Percentiles rank a stretch among this genome's conserved stretches.
Conservation (phyloP, 805 yeast genomes). For the Schwanniomyces yamadae region DNA sequence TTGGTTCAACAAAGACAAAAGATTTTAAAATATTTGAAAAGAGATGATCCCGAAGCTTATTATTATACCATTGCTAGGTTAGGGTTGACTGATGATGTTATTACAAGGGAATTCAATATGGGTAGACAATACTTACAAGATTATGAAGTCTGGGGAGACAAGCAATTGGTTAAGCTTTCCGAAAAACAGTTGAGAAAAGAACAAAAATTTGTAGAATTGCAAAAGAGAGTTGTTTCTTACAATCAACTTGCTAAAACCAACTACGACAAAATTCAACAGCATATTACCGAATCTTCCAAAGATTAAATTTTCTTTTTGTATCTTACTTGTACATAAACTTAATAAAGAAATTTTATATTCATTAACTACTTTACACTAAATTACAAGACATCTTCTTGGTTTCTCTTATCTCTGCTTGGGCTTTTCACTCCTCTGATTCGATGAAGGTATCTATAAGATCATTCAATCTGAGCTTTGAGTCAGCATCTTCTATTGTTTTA, state of each 20-base stretch:
- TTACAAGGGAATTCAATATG: conserved; percentile 78
- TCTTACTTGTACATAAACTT: conserved; percentile 2
- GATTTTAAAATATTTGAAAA: conserved; percentile 77
- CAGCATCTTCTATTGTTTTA: conserved; percentile 16
- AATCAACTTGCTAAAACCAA: conserved; percentile 39
- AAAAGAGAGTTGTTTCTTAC: conserved; percentile 40
- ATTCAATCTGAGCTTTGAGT: conserved; percentile 21
- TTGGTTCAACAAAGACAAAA: conserved; percentile 88
- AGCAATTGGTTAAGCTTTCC: conserved; percentile 52
- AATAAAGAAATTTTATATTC: conserved; percentile 1
- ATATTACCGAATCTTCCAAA: conserved; percentile 4
- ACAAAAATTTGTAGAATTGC: conserved; percentile 29
- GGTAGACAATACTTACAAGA: conserved; percentile 76
- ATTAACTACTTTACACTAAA: conserved; percentile 3
- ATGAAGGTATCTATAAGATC: conserved; percentile 19
- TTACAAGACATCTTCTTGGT: no score
- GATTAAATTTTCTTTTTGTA: not conserved
- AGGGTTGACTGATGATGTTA: conserved; percentile 80
- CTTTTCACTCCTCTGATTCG: not conserved
- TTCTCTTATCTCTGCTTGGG: no score
- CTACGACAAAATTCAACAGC: conserved; percentile 17
- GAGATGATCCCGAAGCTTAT: conserved; percentile 76
- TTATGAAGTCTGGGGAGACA: conserved; percentile 75
- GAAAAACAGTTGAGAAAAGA: conserved; percentile 33
- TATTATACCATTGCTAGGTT: conserved; percentile 82